Conservation (phyloP, 176 grass and related monocot genomes). For the Aegilops sharonensis region DNA sequence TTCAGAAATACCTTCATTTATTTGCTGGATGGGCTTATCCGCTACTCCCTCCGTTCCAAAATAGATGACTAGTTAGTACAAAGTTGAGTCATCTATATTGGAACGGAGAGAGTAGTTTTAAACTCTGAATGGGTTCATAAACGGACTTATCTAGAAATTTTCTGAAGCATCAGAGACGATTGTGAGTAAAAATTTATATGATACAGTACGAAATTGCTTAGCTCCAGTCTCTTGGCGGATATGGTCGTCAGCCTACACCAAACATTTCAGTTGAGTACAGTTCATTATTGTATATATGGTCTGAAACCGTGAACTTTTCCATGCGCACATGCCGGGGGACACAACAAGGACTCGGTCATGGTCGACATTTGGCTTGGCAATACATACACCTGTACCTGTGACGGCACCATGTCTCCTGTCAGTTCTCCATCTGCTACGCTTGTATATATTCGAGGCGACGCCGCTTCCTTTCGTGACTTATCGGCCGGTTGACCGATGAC, state of each 20-base stretch:
- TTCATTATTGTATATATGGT: not conserved
- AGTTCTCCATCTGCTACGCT: not conserved
- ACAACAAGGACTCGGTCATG: conserved; percentile 17
- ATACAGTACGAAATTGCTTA: not conserved
- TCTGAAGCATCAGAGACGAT: conserved; percentile 15
- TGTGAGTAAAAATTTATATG: not conserved
- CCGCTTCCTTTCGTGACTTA: not conserved
- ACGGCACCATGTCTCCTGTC: not conserved
- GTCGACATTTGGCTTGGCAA: not conserved
- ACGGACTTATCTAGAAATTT: not conserved
- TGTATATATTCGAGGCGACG: not conserved
- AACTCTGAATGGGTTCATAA: not conserved
- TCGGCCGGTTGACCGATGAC: not conserved
- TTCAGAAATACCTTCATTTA: not conserved
- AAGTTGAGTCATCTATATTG: no score
- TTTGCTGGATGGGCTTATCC: not conserved
- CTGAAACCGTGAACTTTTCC: not conserved
- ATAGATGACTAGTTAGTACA: no score
- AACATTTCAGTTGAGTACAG: not conserved
- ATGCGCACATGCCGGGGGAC: not conserved
- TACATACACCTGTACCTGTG: not conserved
- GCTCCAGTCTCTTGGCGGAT: not conserved
- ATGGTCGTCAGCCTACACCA: not conserved
- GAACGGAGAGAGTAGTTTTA: not conserved
- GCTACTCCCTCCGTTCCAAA: no score